Base-by-base conservation (phyloP, 1,284 basidiomycete genomes). In the Mrakiaceae sp. region DNA sequence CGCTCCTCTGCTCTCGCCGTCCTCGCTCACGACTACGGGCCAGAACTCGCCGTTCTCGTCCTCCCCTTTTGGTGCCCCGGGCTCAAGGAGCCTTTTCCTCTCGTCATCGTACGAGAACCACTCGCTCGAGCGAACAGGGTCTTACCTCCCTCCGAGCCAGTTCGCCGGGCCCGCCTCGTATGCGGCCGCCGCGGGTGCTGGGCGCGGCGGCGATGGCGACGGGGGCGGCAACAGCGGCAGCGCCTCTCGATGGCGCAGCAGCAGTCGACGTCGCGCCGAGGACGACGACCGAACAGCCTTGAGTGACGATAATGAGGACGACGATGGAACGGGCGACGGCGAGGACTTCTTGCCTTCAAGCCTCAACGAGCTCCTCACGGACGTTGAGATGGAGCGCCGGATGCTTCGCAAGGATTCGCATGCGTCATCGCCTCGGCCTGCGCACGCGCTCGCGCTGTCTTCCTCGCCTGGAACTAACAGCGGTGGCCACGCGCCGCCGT, bases 31-130 rank as follows among this genome's bases (percentile, higher is more conserved):
- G 14, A 44, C 59, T 63, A 16, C 47, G 11, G 59, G 86, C 67
- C 90, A 75, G 48, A 85, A 78, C 70, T 89, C 87, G 49, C 79
- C 83, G 60, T 80, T 80, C 67, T 83, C 77, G 14, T 86, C 78
- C 12, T 75, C 78, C 55, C 86, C 87, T 71, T 87, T 66, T 42
- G 57, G 70, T 27, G 70, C 71, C 69, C 71, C 53, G 6, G 54
- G 64, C 8, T 54, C 61, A 5, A 57, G 50, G 12, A 46, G 40
- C 5, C 52, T 66, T 11, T 66, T 66, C 54, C 58, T 66, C 3
- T 66, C 65, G 11, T 59, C 62, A 11, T 66, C 65, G 44, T 66
- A 66, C 65, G 65, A 66, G n/a, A 55, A 60, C 12, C 54, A 66
- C 46, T 43, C 49, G 11, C 55, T 57, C 16, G 64, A 62, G 12